These are phyloP conservation scores for Pythium rishiriense DNA, from an alignment of 352 stramenopile species.

Conservation along the genomic window DNA sequence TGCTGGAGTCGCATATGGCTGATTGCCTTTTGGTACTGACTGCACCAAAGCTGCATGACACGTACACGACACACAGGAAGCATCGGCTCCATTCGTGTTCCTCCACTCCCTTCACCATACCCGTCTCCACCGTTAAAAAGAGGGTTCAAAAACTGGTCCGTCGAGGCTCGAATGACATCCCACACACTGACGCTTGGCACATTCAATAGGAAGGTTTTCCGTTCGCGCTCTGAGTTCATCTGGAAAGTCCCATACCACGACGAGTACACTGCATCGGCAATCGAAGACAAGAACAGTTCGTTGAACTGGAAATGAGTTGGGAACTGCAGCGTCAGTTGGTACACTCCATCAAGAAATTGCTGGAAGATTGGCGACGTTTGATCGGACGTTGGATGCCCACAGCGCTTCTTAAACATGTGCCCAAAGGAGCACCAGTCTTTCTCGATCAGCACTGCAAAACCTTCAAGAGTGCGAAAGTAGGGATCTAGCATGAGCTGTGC, in stretches of 20 bases:
- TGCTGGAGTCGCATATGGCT: slow-evolving; percentile 87
- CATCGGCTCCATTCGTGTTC: slow-evolving; percentile 64
- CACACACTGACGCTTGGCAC: slow-evolving; percentile 81
- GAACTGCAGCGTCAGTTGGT: slow-evolving; percentile 96
- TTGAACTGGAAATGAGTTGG: slow-evolving; percentile 99
- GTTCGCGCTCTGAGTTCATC: slow-evolving; percentile 85
- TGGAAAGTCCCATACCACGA: slow-evolving; percentile 95
- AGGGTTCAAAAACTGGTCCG: slow-evolving; percentile 82
- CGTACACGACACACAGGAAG: slow-evolving; percentile 80
- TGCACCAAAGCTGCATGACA: slow-evolving; percentile 86
- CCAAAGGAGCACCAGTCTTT: slow-evolving; percentile 90
- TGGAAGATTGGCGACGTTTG: slow-evolving; percentile 98
- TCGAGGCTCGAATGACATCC: slow-evolving; percentile 83
- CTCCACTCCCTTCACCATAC: slow-evolving; percentile 24
- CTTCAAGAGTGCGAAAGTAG: slow-evolving; percentile 76
- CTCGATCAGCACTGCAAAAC: slow-evolving; percentile 80
- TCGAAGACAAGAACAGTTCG: slow-evolving; percentile 87
- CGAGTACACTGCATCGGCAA: slow-evolving; percentile 97
- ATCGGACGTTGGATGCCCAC: slow-evolving; percentile 79
- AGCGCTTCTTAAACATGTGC: slow-evolving; percentile 86
- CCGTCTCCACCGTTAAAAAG: slow-evolving; percentile 59
- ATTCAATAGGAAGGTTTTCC: slow-evolving; percentile 57
- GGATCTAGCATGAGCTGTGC: slow-evolving; percentile 86
- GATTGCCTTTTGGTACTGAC: slow-evolving; percentile 87
- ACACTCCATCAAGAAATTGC: slow-evolving; percentile 98